Evolutionary conservation across 2,329 filamentous ascomycete species (phyloP).

Genomic region (Aspergillaceae sp.): DNA sequence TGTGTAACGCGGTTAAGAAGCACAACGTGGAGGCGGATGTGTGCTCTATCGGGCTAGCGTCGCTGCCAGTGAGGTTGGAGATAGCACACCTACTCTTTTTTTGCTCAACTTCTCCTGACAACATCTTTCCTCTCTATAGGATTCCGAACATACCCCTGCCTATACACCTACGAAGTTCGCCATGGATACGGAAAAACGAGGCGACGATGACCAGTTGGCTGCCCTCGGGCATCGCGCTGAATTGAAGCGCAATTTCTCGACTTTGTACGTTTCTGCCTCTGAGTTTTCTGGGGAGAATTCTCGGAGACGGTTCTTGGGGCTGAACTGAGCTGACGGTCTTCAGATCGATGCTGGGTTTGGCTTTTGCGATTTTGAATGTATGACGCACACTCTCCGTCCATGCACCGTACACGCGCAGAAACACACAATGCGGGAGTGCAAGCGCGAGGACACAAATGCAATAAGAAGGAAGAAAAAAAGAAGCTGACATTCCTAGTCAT

Average conservation of each 20-base stretch:
- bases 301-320: not conserved
- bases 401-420: not conserved
- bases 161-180: too few relatives aligned
- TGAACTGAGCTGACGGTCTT: not conserved
- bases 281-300: not conserved
- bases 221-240: slow-evolving; percentile 51
- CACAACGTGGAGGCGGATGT: too few relatives aligned
- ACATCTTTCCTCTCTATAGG: too few relatives aligned
- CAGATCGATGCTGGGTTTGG: slow-evolving; percentile 52
- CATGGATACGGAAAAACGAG: slow-evolving; percentile 2
- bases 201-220: slow-evolving; percentile 44
- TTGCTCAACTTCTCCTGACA: too few relatives aligned
- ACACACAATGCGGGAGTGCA: not conserved
- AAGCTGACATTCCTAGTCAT: slow-evolving; percentile 33
- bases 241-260: slow-evolving; percentile 50
- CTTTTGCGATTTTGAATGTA: slow-evolving; percentile 54
- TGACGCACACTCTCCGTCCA: slow-evolving; percentile 3
- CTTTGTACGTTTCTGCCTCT: slow-evolving; percentile 28
- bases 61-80: too few relatives aligned
- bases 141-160: too few relatives aligned
- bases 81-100: too few relatives aligned
- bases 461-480: too few relatives aligned
- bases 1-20: too few relatives aligned
- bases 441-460: too few relatives aligned
- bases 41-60: too few relatives aligned